Evolutionary conservation across 2,329 filamentous ascomycete species (phyloP).

Genomic region (Amauroascus niger): DNA sequence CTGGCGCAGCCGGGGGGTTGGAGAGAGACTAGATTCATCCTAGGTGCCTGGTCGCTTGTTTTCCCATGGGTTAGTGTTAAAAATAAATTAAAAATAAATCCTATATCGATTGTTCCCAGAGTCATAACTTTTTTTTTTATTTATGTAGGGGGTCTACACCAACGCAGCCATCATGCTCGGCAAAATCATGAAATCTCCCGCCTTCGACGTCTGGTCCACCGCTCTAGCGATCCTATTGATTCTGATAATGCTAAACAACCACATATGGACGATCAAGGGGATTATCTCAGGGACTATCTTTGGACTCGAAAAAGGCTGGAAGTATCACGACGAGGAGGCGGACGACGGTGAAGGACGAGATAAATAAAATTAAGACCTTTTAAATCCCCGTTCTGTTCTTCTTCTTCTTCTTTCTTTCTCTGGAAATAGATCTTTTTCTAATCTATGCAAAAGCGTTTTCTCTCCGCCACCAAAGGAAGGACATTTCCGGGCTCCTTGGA

Average conservation of each 20-base stretch:
- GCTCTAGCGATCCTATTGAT: constrained; percentile 30
- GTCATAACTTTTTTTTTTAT: not conserved
- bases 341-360: not conserved
- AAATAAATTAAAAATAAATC: too few species aligned
- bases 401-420: too few species aligned
- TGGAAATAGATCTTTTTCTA: too few species aligned
- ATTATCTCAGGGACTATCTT: constrained; percentile 26
- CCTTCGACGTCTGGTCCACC: constrained; percentile 34
- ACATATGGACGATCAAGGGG: constrained; percentile 26
- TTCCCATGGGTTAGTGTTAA: constrained; percentile 32
- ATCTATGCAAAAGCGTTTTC: too few species aligned
- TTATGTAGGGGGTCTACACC: constrained; percentile 33
- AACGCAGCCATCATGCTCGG: constrained; percentile 33
- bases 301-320: constrained; percentile 25
- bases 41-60: constrained; percentile 31
- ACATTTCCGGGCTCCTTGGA: too few species aligned
- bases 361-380: too few species aligned
- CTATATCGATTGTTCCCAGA: too few species aligned
- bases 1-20: constrained; percentile 19
- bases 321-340: not conserved
- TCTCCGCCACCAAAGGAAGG: too few species aligned
- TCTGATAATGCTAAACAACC: constrained; percentile 27
- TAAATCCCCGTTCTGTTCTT: too few species aligned
- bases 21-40: constrained; percentile 22
- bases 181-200: constrained; percentile 31